Conservation (phyloP, 2,329 filamentous ascomycete genomes). For the Hypoxylon sp. region DNA sequence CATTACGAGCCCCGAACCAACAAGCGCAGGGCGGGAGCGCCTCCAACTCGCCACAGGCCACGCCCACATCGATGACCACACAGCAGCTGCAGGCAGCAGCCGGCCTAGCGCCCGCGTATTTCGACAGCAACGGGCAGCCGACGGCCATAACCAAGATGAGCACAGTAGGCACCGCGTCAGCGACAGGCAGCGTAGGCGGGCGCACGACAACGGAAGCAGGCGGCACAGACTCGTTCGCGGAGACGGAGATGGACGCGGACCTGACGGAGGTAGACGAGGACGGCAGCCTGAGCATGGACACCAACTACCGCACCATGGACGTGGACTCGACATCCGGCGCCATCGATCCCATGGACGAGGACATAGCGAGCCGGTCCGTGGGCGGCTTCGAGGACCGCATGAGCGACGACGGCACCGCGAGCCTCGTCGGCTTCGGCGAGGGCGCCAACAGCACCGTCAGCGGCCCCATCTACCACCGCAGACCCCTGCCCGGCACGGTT, state of each 20-base stretch:
- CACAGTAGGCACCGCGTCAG: constrained; percentile 92
- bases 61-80: constrained; percentile 64
- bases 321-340: constrained; percentile 61
- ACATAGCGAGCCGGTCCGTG: constrained; percentile 62
- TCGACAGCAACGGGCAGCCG: constrained; percentile 81
- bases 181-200: constrained; percentile 82
- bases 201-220: constrained; percentile 67
- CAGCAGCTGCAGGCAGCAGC: constrained; percentile 56
- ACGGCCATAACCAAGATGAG: constrained; percentile 81
- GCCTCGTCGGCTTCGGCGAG: constrained; percentile 92
- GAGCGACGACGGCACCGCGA: constrained; percentile 87
- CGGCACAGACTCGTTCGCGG: constrained; percentile 67
- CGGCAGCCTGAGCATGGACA: constrained; percentile 80
- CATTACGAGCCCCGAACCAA: constrained; percentile 71
- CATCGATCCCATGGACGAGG: constrained; percentile 57
- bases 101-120: constrained; percentile 77
- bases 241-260: constrained; percentile 61
- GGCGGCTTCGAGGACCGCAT: constrained; percentile 77
- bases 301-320: constrained; percentile 71
- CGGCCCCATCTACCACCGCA: constrained; percentile 78
- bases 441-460: constrained; percentile 89
- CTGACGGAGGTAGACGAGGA: constrained; percentile 72
- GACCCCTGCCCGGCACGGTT: constrained; percentile 60
- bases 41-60: constrained; percentile 65
- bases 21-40: constrained; percentile 50